Evolutionary conservation across 2,329 filamentous ascomycete genomes (phyloP), one percentile per base, ranked within the genome.

Genomic region (Drechslera avenae): DNA sequence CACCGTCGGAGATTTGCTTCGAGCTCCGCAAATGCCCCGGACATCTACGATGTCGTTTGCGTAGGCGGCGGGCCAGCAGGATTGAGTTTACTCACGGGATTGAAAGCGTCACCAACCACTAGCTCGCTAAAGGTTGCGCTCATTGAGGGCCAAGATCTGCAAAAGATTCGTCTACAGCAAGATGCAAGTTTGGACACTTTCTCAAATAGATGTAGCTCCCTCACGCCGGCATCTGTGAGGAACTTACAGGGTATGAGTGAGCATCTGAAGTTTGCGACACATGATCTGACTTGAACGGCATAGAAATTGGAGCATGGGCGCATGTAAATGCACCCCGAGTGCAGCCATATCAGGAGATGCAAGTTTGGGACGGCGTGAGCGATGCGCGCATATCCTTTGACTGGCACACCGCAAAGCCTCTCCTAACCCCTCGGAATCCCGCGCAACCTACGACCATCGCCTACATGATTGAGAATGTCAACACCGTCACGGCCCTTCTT

Each of bases 381-480:
- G 91, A 86, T 52, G 90, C 91, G 30, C 85, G 87, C 62, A 94
- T 99, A 71, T 88, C 90, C 62, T 99, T 99, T 73, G 89, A 94
- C 75, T 89, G 87, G 87, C 78, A 80, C 47, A 74, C 64, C 17
- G 71, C 74, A 39, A 69, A 75, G 37, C 74, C 76, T 7, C 52
- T 67, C 14, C 54, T 69, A 23, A 56, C 63, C 2, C 68, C 67
- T 44, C 63, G 74, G 76, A 78, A 68, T 19, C 83, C 59, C 52
- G 74, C 59, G 7, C 66, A 71, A 45, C 69, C 71, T 7, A 77
- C 79, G 54, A 89, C 86, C 1, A 91, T 99, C 60, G 94, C 94
- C 8, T 96, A 94, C 71, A 99, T 99, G 93, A 90, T 87, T 34
- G 95, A 99, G 79, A 99, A 97, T 73, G 74, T 88, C 26, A 97